These are phyloP conservation scores for Chlorophyllum brunneum DNA, from an alignment of 768 basidiomycete species.

Conservation along the genomic window DNA sequence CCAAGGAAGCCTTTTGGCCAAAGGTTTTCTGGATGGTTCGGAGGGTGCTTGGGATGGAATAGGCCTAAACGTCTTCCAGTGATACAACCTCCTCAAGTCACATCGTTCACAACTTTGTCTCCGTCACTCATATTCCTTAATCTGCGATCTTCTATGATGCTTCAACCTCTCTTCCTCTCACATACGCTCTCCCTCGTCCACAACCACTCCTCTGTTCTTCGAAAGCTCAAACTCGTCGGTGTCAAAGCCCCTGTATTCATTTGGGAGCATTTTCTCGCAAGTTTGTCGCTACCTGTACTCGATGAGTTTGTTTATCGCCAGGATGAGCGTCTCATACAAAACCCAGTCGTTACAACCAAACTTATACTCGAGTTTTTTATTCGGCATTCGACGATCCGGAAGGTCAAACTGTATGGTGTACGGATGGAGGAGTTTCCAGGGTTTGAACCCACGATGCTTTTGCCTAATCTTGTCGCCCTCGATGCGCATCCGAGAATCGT, in stretches of 20 bases:
- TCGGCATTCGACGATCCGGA: not conserved
- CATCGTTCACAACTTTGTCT: not conserved
- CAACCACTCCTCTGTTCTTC: not conserved
- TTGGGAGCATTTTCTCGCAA: not conserved
- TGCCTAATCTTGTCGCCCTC: not conserved
- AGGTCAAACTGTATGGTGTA: not conserved
- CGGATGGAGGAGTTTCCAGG: not conserved
- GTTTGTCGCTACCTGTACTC: not conserved
- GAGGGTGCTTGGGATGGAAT: too few species aligned
- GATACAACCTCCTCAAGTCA: too few species aligned
- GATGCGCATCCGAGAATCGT: not conserved
- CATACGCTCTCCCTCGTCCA: not conserved
- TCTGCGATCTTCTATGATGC: not conserved
- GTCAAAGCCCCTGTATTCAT: not conserved
- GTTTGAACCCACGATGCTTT: not conserved
- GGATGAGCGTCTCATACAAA: not conserved
- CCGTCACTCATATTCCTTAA: not conserved
- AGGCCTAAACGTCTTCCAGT: too few species aligned
- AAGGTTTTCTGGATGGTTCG: too few species aligned
- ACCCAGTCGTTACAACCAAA: not conserved
- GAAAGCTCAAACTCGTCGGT: not conserved
- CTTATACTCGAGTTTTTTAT: not conserved
- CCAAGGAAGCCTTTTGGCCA: too few species aligned
- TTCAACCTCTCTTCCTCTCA: not conserved
- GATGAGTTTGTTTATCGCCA: not conserved